Base-by-base conservation (phyloP, 768 basidiomycete genomes). In the Pleurotus sapidus region DNA sequence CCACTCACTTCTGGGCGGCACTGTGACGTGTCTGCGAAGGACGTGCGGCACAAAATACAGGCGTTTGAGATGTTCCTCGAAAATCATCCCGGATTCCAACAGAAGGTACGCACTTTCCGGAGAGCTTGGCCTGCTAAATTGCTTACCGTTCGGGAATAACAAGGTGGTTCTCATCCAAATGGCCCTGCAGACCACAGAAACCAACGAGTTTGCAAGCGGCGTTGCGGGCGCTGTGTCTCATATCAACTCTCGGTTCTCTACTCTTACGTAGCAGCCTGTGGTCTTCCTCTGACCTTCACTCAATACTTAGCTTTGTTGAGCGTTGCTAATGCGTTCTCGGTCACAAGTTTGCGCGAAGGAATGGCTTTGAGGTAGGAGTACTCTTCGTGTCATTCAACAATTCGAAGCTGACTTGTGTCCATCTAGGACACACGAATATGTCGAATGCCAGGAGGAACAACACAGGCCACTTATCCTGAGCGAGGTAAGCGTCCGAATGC, bases 281-380 rank as follows among this genome's bases (percentile, higher is more conserved):
- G 88, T 93, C 24, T 93, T 94, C 73, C 71, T 94, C 72, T 93
- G 57, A 93, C 89, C n/a, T 94, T 94, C 68, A 84, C 80, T 62
- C 91, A 93, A 66, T 95, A 95, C 67, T 77, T 95, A 17, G 92
- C 88, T 6, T 73, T 95, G 38, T 71, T 94, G 57, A 91, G 80
- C 9, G 86, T 90, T 5, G 93, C 89, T 3, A 93, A 94, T 68
- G 90, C 88, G 39, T 94, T 95, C 72, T 75, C 93, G 61, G 87
- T 92, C 18, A 89, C 90, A 4, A 89, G 88, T 67, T 73, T 95
- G 70, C 77, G 92, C 2, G 93, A 95, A 69, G 93, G 93, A 0
- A 94, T 95, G 93, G 91, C 91, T 8, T 71, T 93, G 50, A 77
- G 61, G 61, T 59, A 9, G 1, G 24, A n/a, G 0, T 9, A 15